Evolutionary conservation across 163 green algal species (phyloP), one percentile per base, ranked within the genome.

Genomic region (Scenedesmus sp.): DNA sequence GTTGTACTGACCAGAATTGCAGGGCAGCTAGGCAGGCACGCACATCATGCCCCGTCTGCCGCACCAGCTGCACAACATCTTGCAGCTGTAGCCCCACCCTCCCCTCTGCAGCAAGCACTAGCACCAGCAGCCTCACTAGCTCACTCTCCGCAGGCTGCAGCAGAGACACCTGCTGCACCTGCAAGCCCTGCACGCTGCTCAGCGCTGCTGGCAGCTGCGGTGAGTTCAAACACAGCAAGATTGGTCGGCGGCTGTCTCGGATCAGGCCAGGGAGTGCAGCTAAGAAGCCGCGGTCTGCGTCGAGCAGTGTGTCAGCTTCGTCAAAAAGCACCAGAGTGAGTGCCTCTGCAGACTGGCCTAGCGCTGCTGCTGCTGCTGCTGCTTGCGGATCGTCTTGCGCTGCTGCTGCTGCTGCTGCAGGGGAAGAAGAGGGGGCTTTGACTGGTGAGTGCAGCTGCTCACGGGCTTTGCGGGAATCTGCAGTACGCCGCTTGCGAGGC

Each of bases 321-420:
- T 97, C 96, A 90, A 97, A 97, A 18, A 97, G 60, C 70, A 97
- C 90, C 12, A 97, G 55, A 2, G 94, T 94, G 15, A 91, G 55
- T 2, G 70, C 26, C 56, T 89, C 82, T 26, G 64, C 54, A 57
- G 81, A 59, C 13, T 67, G n/a, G 7, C 76, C 89, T 74, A 55
- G 55, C 60, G 73, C 87, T 86, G 87, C 87, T n/a, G 34, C 34
- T 91, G 74, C 57, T 86, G 74, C 57, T 86, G 34, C 62, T 16
- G 16, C 52, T 62, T 46, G 34, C 5, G 34, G 81, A n/a, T 59
- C 16, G 2, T 34, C 81, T 0, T n/a, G 16, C 34, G 1, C 8
- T 79, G 87, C 54, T 86, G 73, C 73, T 91, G 73, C 56, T 86
- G 57, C 56, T 16, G 9, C 20, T 66, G 12, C 54, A 34, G 52